phyloP scores from a whole-genome alignment of 192 early-diverging fungal species.

The Mortierella claussenii region DNA sequence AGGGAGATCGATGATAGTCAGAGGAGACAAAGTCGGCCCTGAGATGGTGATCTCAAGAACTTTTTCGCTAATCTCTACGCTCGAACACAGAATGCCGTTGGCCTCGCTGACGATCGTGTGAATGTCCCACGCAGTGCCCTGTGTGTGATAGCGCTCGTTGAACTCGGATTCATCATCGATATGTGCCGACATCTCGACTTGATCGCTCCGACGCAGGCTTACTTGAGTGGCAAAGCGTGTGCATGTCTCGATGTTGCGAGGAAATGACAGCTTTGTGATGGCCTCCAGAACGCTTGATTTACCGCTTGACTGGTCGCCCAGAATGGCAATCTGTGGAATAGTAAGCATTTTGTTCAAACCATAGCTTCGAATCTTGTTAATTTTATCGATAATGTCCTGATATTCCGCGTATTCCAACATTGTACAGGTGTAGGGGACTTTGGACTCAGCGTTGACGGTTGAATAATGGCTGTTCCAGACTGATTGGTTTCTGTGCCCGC shows the following conservation, averaged over 20 bases:
- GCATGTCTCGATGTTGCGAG: conserved; percentile 31
- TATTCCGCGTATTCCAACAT: conserved; percentile 35
- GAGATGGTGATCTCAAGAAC: conserved; percentile 49
- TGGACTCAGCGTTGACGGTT: too few relatives aligned
- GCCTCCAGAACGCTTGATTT: conserved; percentile 40
- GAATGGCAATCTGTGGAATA: conserved; percentile 45
- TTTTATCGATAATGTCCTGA: conserved; percentile 35
- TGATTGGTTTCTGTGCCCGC: too few relatives aligned
- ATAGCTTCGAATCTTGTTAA: conserved; percentile 42
- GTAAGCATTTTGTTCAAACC: conserved; percentile 40
- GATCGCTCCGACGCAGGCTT: conserved; percentile 21
- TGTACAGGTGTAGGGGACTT: background rate
- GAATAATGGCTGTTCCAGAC: too few relatives aligned
- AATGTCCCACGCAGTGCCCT: conserved; percentile 2
- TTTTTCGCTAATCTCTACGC: conserved; percentile 37
- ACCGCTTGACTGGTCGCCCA: conserved; percentile 45
- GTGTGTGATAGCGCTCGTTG: conserved; percentile 13
- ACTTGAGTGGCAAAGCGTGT: conserved; percentile 47
- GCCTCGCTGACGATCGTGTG: conserved; percentile 19
- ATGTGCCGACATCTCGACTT: conserved; percentile 18
- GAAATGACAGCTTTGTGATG: conserved; percentile 33
- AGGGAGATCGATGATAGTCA: conserved; percentile 44
- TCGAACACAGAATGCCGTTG: conserved; percentile 35
- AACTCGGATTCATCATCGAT: conserved; percentile 33
- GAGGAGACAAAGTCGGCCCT: conserved; percentile 35